Conservation (phyloP, 805 yeast species). For the Candida patagonica region DNA sequence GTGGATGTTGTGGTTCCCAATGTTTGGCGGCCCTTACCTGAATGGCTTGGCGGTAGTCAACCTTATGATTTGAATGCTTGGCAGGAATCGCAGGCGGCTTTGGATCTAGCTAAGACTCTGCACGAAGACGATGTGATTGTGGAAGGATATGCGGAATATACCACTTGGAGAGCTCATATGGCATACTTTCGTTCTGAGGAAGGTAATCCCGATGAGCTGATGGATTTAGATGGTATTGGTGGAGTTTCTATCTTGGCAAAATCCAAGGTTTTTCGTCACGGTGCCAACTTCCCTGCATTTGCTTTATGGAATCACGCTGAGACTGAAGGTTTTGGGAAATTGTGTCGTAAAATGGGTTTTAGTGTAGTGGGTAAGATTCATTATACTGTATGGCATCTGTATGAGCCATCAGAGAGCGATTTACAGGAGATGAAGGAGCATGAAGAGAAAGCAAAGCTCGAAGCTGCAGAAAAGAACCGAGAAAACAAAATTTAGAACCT, state of each 20-base stretch:
- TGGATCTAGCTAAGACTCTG: slow-evolving; percentile 35
- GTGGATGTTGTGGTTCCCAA: slow-evolving; percentile 92
- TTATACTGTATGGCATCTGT: slow-evolving; percentile 93
- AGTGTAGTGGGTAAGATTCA: slow-evolving; percentile 86
- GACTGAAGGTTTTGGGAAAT: slow-evolving; percentile 91
- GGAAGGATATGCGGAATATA: slow-evolving; percentile 96
- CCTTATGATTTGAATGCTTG: slow-evolving; percentile 94
- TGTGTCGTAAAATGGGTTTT: slow-evolving; percentile 79
- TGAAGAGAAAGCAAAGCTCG: slow-evolving; percentile 24
- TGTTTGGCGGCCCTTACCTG: slow-evolving; percentile 96
- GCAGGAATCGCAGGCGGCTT: slow-evolving; percentile 78
- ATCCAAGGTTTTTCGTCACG: slow-evolving; percentile 74
- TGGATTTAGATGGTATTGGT: slow-evolving; percentile 91
- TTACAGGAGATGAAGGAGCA: slow-evolving; percentile 45
- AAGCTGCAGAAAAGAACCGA: slow-evolving; percentile 19
- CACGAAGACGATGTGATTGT: slow-evolving; percentile 94
- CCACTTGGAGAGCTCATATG: slow-evolving; percentile 95
- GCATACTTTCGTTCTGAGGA: slow-evolving; percentile 87
- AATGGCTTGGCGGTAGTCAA: slow-evolving; percentile 80
- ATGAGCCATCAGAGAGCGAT: slow-evolving; percentile 93
- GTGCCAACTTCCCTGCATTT: slow-evolving; percentile 93
- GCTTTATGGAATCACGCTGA: slow-evolving; percentile 94
- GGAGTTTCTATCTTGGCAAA: slow-evolving; percentile 88
- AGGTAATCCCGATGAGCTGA: slow-evolving; percentile 84
- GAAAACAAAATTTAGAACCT: no score